A percentile compares a stretch with the other conserved stretches of the same genome.
phyloP scores from a whole-genome alignment of 1,284 basidiomycete genomes.

The Porogramme epimiltina region DNA sequence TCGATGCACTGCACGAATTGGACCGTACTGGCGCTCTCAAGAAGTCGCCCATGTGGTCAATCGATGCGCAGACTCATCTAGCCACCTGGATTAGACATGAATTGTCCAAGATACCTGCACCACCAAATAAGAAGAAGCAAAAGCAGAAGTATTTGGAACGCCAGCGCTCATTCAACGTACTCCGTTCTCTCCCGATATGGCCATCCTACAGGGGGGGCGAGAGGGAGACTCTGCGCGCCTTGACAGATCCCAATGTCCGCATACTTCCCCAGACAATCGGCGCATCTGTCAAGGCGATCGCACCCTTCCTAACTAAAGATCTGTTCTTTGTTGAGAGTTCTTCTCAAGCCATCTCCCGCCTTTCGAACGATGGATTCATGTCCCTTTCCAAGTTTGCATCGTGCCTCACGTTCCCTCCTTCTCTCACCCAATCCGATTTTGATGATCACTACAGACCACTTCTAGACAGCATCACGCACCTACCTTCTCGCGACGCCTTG shows the following conservation, averaged over 20 bases:
- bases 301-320: not conserved
- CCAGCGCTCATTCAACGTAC: not conserved
- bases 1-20: constrained; percentile 4
- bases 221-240: not conserved
- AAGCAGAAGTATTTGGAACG: too few species aligned
- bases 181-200: constrained; percentile 11
- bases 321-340: not conserved
- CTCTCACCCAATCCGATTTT: not conserved
- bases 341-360: not conserved
- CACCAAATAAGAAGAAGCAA: too few species aligned
- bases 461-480: not conserved
- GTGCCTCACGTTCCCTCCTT: not conserved
- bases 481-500: not conserved
- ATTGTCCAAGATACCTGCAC: too few species aligned
- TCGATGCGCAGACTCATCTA: not conserved
- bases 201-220: not conserved
- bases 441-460: not conserved
- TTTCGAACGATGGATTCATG: not conserved
- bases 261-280: constrained; percentile 1
- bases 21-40: not conserved
- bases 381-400: not conserved
- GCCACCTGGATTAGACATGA: not conserved
- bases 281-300: not conserved
- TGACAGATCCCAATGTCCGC: not conserved
- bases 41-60: not conserved